Percentiles rank a stretch among this genome's conserved stretches.
These are phyloP conservation scores for Globisporangium nunn DNA, from an alignment of 352 stramenopile genomes.

Conservation along the genomic window DNA sequence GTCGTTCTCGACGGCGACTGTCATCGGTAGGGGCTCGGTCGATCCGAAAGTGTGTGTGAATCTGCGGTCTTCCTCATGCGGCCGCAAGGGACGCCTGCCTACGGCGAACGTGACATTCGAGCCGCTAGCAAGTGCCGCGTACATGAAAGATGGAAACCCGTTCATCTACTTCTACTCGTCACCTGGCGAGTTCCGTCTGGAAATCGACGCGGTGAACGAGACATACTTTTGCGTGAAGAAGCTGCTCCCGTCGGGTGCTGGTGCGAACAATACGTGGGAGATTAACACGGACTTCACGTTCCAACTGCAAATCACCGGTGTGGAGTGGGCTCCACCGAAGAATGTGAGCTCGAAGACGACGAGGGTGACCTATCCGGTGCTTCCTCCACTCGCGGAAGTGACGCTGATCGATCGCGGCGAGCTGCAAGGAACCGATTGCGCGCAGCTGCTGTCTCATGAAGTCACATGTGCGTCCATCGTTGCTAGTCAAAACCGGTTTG, in stretches of 20 bases:
- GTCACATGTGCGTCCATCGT: constrained; percentile 42
- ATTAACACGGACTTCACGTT: constrained; percentile 65
- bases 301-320: constrained; percentile 57
- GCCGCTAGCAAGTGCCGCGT: constrained; percentile 28
- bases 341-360: constrained; percentile 4
- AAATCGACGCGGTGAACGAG: constrained; percentile 42
- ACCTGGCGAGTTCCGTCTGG: constrained; percentile 43
- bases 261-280: constrained; percentile 57
- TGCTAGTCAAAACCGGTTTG: not conserved
- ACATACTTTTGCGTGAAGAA: constrained; percentile 75
- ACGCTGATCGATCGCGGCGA: constrained; percentile 44
- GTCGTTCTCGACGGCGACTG: constrained; percentile 71
- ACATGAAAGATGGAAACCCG: constrained; percentile 71
- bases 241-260: constrained; percentile 50
- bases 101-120: constrained; percentile 46
- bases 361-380: constrained; percentile 10
- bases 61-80: constrained; percentile 43
- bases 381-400: constrained; percentile 55
- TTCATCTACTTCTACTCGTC: constrained; percentile 63
- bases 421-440: constrained; percentile 58
- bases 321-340: constrained; percentile 29
- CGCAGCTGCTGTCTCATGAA: constrained; percentile 54
- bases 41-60: constrained; percentile 69
- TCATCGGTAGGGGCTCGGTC: constrained; percentile 50
- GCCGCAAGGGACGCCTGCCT: constrained; percentile 34